Conservation (phyloP, 2,329 filamentous ascomycete genomes). For the Cladosporium colombiae region DNA sequence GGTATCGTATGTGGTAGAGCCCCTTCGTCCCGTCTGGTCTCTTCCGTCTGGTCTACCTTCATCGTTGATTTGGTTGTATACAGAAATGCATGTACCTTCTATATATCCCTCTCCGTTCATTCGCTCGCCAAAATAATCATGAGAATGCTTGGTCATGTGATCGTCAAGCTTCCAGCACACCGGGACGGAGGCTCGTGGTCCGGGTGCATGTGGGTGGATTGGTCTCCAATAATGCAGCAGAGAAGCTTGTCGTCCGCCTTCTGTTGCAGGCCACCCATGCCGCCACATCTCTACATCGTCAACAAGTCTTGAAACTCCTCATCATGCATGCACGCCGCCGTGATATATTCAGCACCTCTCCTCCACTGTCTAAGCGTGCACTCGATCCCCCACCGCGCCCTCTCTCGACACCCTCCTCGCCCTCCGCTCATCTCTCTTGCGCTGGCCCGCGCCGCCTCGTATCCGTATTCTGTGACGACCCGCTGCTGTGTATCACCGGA, state of each 20-base stretch:
- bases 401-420: neutral
- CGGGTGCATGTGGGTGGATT: neutral
- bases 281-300: neutral
- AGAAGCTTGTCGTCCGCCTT: neutral
- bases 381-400: neutral
- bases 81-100: neutral
- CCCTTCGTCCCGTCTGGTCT: neutral
- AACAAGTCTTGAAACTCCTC: neutral
- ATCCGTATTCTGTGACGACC: conserved; percentile 12
- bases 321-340: neutral
- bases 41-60: neutral
- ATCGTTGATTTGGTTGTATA: neutral
- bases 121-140: neutral
- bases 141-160: neutral
- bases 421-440: neutral
- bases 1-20: neutral
- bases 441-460: neutral
- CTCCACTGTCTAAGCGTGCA: neutral
- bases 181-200: neutral
- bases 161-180: neutral
- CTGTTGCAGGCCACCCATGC: neutral
- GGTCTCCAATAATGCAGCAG: neutral
- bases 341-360: neutral
- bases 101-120: neutral
- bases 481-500: conserved; percentile 14